phyloP scores from a whole-genome alignment of 139 green algal genomes.

The Auxenochlorella pyrenoidosa region DNA sequence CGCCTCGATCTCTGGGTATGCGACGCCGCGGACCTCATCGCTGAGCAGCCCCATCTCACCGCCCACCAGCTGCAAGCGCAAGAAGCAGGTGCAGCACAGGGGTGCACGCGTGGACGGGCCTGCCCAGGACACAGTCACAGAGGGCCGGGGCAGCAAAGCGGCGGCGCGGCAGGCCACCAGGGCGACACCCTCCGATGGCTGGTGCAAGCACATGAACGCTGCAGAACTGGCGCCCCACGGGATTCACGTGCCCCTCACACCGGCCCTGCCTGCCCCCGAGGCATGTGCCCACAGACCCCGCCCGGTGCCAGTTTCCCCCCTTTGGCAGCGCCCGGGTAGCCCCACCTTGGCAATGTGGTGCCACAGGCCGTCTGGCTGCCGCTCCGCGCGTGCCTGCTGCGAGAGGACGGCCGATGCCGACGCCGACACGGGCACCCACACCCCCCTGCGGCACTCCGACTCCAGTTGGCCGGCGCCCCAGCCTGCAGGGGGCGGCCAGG shows the following conservation, averaged over 20 bases:
- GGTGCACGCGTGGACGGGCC: neutral
- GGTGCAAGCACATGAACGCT: no score
- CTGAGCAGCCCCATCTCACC: slow-evolving; percentile 45
- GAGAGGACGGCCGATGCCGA: slow-evolving; percentile 64
- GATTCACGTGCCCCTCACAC: no score
- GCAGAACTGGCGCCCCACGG: no score
- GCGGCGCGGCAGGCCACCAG: no score
- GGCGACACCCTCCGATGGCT: no score
- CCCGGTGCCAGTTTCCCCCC: no score
- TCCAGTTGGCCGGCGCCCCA: slow-evolving; percentile 86
- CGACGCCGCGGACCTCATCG: slow-evolving; percentile 16
- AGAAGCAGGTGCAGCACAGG: neutral
- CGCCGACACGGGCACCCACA: slow-evolving; percentile 81
- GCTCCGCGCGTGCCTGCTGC: neutral
- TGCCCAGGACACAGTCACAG: no score
- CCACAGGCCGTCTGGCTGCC: neutral
- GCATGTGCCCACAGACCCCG: no score
- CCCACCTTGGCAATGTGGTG: neutral
- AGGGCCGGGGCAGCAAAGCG: no score
- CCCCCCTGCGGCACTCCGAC: slow-evolving; percentile 71
- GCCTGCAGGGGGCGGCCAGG: slow-evolving; percentile 40
- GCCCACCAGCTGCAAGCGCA: slow-evolving; percentile 46
- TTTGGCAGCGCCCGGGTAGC: no score
- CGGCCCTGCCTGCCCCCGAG: no score
- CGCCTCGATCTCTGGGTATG: neutral